These are phyloP conservation scores for Anacardium occidentale DNA, from an alignment of 345 rosid species.

Conservation along the genomic window DNA sequence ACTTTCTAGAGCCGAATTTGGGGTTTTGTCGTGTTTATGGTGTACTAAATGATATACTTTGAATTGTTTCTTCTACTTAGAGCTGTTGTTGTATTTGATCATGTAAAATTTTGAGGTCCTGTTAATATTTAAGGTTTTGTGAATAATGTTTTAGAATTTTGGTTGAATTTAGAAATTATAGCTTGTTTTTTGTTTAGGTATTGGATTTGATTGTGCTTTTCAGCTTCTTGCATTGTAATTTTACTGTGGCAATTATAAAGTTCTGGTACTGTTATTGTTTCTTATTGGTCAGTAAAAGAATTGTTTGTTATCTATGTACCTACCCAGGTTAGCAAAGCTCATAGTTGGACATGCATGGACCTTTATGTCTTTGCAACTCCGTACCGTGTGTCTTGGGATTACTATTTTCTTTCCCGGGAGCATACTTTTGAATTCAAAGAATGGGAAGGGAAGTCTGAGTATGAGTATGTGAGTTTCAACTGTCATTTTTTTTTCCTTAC, in stretches of 20 bases:
- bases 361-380: conserved; percentile 92
- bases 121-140: background rate
- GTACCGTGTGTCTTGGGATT: conserved; percentile 93
- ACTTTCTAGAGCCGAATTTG: conserved; percentile 2
- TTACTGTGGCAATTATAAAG: background rate
- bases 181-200: too few species aligned
- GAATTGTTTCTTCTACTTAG: background rate
- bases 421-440: conserved; percentile 72
- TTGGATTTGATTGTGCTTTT: background rate
- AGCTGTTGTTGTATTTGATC: background rate
- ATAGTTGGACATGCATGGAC: conserved; percentile 99
- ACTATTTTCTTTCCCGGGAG: conserved; percentile 74
- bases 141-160: background rate
- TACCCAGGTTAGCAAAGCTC: conserved; percentile 70
- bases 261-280: background rate
- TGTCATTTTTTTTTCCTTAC: background rate
- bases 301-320: conserved; percentile 10
- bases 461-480: conserved; percentile 64
- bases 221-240: conserved; percentile 1
- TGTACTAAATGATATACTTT: background rate
- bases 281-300: background rate
- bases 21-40: background rate
- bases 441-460: conserved; percentile 89
- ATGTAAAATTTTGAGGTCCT: background rate
- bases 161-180: background rate